These are phyloP conservation scores for Lachnellula arida DNA, from an alignment of 2,329 filamentous ascomycete genomes.

Conservation along the genomic window DNA sequence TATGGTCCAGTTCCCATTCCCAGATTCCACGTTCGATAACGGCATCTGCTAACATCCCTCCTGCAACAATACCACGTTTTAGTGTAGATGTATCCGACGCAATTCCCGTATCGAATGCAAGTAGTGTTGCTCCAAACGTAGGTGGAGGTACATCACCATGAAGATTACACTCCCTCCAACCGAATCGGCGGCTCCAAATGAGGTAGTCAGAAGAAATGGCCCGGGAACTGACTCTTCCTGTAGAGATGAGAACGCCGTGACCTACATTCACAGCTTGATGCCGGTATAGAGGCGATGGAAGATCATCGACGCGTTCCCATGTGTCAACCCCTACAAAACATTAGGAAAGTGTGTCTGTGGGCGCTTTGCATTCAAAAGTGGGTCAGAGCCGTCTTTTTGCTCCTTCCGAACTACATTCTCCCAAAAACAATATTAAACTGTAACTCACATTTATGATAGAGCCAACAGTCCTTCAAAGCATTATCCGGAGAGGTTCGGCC, in stretches of 20 bases:
- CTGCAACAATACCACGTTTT: slow-evolving; percentile 59
- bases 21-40: slow-evolving; percentile 58
- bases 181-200: slow-evolving; percentile 27
- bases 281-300: slow-evolving; percentile 71
- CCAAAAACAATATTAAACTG: no score
- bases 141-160: slow-evolving; percentile 4
- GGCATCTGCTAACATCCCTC: slow-evolving; percentile 65
- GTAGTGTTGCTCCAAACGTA: slow-evolving; percentile 24
- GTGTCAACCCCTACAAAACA: slow-evolving; percentile 27
- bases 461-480: slow-evolving; percentile 70
- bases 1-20: slow-evolving; percentile 52
- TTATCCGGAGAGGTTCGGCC: slow-evolving; percentile 72
- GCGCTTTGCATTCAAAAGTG: no score
- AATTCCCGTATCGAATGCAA: slow-evolving; percentile 11
- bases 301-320: slow-evolving; percentile 61
- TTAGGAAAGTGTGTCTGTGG: not conserved
- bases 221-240: slow-evolving; percentile 28
- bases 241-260: slow-evolving; percentile 38
- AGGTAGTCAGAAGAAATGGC: slow-evolving; percentile 19
- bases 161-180: slow-evolving; percentile 27
- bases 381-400: no score
- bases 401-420: no score
- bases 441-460: slow-evolving; percentile 47
- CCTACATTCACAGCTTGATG: slow-evolving; percentile 59
- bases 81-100: slow-evolving; percentile 24